phyloP scores from a whole-genome alignment of 2,329 filamentous ascomycete species.

The Phialophora expanda region DNA sequence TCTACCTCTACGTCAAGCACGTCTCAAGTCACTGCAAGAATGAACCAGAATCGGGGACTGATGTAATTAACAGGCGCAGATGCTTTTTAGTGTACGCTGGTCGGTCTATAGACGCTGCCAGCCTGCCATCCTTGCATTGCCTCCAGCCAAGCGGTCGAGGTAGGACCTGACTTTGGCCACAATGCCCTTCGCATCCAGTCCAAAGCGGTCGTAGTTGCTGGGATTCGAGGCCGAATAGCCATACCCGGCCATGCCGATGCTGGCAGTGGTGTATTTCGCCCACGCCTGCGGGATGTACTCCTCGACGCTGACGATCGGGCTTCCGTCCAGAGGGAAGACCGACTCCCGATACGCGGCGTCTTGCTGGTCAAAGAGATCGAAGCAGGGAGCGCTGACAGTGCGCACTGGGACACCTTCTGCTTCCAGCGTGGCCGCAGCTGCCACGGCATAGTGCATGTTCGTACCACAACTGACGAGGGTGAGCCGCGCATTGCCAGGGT shows the following conservation, averaged over 20 bases:
- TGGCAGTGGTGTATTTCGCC: conserved; percentile 36
- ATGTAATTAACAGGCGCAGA: too few species aligned
- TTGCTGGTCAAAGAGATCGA: conserved; percentile 48
- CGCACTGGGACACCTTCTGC: conserved; percentile 45
- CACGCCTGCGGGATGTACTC: conserved; percentile 3
- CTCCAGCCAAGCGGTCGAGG: conserved; percentile 12
- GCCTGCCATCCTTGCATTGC: conserved; percentile 21
- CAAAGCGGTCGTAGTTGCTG: conserved; percentile 31
- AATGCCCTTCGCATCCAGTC: conserved; percentile 11
- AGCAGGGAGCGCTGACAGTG: conserved; percentile 55
- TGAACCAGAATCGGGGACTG: too few species aligned
- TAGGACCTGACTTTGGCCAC: background rate
- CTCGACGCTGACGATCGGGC: conserved; percentile 16
- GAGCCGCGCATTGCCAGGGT: conserved; percentile 43
- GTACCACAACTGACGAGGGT: conserved; percentile 56
- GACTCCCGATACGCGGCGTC: background rate
- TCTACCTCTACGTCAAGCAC: too few species aligned
- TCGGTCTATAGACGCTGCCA: conserved; percentile 11
- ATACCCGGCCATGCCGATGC: conserved; percentile 38
- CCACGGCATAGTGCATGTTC: conserved; percentile 53
- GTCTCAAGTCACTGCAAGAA: too few species aligned
- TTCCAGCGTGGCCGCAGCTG: conserved; percentile 49
- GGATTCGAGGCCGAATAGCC: conserved; percentile 36
- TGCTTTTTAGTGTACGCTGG: too few species aligned
- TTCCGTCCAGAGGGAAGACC: conserved; percentile 7